Evolutionary conservation across 2,329 filamentous ascomycete genomes (phyloP), one percentile per base, ranked within the genome.

Genomic region (Pseudogymnoascus sp.): DNA sequence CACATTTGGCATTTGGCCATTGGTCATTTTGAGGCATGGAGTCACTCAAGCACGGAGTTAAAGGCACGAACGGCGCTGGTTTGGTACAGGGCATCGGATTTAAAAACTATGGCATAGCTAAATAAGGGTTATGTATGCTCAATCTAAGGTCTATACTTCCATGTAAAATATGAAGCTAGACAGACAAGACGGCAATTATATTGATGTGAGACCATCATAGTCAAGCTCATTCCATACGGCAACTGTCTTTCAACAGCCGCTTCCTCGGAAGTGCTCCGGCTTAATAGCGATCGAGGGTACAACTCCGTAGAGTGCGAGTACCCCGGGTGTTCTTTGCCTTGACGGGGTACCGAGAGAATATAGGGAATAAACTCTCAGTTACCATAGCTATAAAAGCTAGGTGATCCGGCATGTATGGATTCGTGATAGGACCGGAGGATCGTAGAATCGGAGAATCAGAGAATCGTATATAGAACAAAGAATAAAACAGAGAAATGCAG

Each of bases 231-330:
- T 88, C 91, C 89, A 96, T 86, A 87, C 90, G 89, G 85, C 86
- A 80, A 77, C 75, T 75, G 80, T 84, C 89, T 95, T 78, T 96
- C 90, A 80, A 84, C 78, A 78, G 80, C 80, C 81, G 85, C 83
- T 85, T 87, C 90, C 83, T 87, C 92, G 86, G 87, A 88, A 87
- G 84, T 85, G 90, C 92, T 96, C 92, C 92, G 92, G 92, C 92
- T 97, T 96, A 96, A 94, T 96, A 88, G 91, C 88, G 90, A 91
- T 91, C 89, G 72, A 63, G 66, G 67, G 26, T 35, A 31, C 45
- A 62, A 52, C 39, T 55, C 61, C 61, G 58, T 64, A 65, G 45
- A 49, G 23, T 62, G 65, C 68, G 62, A 71, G 67, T 65, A 65
- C 75, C 49, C 49, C 29, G 29, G n/a, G 83, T 84, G 74, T 76